These are phyloP conservation scores for Alternaria sp. DNA, from an alignment of 2,329 filamentous ascomycete species.

Conservation along the genomic window DNA sequence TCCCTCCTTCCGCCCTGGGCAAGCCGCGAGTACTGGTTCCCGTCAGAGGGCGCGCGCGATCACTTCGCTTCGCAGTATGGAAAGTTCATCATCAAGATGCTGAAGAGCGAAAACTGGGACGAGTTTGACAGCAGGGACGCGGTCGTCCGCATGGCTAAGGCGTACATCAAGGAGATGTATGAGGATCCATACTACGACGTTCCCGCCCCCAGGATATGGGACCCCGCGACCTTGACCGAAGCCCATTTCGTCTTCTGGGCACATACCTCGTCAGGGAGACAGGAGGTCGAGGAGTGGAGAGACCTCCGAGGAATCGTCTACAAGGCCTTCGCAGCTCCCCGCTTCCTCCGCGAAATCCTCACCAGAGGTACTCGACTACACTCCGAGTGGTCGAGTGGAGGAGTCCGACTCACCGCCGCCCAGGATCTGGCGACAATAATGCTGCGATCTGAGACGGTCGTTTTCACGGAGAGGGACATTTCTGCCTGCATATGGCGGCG, in stretches of 20 bases:
- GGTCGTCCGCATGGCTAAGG: not conserved
- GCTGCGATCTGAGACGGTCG: not conserved
- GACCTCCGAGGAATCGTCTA: not conserved
- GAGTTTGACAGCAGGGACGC: not conserved
- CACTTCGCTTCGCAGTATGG: not conserved
- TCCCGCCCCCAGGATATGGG: not conserved
- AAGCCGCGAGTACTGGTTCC: not conserved
- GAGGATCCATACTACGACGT: not conserved
- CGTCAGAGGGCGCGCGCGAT: not conserved
- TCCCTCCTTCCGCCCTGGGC: not conserved
- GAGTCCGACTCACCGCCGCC: not conserved
- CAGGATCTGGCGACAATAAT: not conserved
- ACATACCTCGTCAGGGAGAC: not conserved
- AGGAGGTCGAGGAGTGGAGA: not conserved
- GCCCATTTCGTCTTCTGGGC: not conserved
- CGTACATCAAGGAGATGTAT: not conserved
- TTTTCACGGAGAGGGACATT: not conserved
- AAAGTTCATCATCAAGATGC: not conserved
- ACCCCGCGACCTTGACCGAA: not conserved
- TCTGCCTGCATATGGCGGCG: not conserved
- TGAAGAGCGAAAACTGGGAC: not conserved
- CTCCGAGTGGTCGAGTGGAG: not conserved
- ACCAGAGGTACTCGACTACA: not conserved
- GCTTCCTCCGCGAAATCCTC: not conserved
- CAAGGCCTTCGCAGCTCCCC: not conserved